Evolutionary conservation across 306 rosid species (phyloP), one percentile per base, ranked within the genome.

Genomic region (Acacia acuminata): DNA sequence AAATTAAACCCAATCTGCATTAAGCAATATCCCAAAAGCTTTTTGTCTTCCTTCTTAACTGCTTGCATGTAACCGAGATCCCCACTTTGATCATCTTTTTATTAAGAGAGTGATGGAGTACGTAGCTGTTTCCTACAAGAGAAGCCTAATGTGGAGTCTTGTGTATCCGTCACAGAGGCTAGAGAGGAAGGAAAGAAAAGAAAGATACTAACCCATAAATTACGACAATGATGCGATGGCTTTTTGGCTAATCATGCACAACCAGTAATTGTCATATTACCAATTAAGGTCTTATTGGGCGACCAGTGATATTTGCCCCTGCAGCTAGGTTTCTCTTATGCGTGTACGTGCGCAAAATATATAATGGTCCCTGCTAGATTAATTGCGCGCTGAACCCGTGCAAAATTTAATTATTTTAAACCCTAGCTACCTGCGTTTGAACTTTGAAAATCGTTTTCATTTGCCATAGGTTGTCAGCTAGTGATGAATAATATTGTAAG

Each of bases 111-210:
- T 43, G 55, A 71, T n/a, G 2, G 53, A 42, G 53, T 27, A 27
- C 27, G 27, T 70, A 70, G 55, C 58, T 71, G 16, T 45, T 71
- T 47, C 63, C 51, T 70, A 30, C 56, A 25, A 53, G 14, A 61
- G 81, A 82, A 82, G 77, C 90, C 87, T 72, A 82, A n/a, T n/a
- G 24, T 80, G 85, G 79, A 30, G 79, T 27, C 2, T 6, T 48
- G 53, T 48, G 51, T 19, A 53, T 53, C 30, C 42, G 24, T 24
- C 8, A 20, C 75, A 44, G 17, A 12, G 34, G 69, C 69, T 63
- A 22, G 76, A 43, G 13, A 44, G 10, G 10, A 45, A 7, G 24
- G 22, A 4, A 38, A 14, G 44, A 8, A 43, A 3, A 43, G 44
- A 0, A 34, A 25, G 43, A 44, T 13, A 12, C n/a, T 8, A 44